Conservation (phyloP, 2,329 filamentous ascomycete species). For the Pestalotiopsis sp. region DNA sequence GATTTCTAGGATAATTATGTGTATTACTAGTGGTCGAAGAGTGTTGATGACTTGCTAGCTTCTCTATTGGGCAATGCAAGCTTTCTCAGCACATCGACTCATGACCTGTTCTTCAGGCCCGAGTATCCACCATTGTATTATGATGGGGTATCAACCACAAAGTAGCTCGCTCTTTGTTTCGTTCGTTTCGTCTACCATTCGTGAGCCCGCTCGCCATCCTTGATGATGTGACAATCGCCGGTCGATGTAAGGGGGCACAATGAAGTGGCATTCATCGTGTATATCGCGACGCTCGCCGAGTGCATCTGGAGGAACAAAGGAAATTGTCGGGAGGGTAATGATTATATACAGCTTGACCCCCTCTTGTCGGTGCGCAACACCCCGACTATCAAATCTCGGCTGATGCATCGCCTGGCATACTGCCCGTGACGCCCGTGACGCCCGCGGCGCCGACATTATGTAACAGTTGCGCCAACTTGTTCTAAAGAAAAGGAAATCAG, state of each 20-base stretch:
- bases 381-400: neutral
- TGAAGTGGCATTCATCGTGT: neutral
- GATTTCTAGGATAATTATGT: neutral
- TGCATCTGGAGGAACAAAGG: neutral
- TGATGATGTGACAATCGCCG: neutral
- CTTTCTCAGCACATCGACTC: slow-evolving; percentile 11
- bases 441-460: neutral
- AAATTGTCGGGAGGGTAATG: neutral
- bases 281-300: neutral
- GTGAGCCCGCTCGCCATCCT: neutral
- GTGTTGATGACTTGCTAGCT: slow-evolving; percentile 10
- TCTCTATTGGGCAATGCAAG: slow-evolving; percentile 4
- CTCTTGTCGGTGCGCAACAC: neutral
- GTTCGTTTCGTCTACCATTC: neutral
- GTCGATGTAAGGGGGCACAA: neutral
- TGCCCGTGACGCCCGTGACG: neutral
- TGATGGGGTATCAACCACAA: slow-evolving; percentile 1
- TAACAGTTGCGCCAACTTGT: neutral
- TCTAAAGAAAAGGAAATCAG: neutral
- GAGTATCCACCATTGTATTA: slow-evolving; percentile 4
- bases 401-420: neutral
- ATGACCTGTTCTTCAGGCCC: slow-evolving; percentile 2
- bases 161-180: neutral
- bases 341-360: neutral
- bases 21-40: slow-evolving; percentile 11